These are phyloP conservation scores for Pyrenopolyporus hunteri DNA, from an alignment of 495 filamentous ascomycete species.

Conservation along the genomic window DNA sequence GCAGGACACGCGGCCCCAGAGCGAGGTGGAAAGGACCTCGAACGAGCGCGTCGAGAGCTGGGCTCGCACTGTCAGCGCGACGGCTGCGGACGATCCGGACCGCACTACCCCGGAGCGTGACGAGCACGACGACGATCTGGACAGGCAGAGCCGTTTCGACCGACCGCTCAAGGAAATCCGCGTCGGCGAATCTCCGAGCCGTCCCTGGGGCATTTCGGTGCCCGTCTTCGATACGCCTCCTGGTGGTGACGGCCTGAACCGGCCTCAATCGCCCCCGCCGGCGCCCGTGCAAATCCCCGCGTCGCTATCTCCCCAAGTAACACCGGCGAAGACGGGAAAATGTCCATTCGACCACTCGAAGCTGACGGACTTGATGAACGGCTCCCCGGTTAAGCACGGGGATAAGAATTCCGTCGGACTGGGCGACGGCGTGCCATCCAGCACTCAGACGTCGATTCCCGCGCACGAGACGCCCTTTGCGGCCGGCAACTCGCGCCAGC, in stretches of 20 bases:
- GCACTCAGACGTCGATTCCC: slow-evolving; percentile 35
- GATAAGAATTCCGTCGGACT: slow-evolving; percentile 32
- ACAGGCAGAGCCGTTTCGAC: slow-evolving; percentile 72
- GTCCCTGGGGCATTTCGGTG: slow-evolving; percentile 88
- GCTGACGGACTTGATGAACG: slow-evolving; percentile 37
- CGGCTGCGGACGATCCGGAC: slow-evolving; percentile 38
- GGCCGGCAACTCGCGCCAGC: slow-evolving; percentile 31
- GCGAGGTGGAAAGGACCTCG: slow-evolving; percentile 56
- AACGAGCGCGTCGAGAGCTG: slow-evolving; percentile 76
- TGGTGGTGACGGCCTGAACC: slow-evolving; percentile 34
- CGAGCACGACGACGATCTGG: slow-evolving; percentile 47
- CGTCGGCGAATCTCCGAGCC: slow-evolving; percentile 85
- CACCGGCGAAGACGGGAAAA: slow-evolving; percentile 40
- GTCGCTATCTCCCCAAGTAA: slow-evolving; percentile 28
- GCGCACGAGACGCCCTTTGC: slow-evolving; percentile 18
- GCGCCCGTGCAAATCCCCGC: slow-evolving; percentile 47
- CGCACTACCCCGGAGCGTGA: slow-evolving; percentile 44
- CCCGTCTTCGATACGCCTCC: slow-evolving; percentile 57
- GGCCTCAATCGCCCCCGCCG: slow-evolving; percentile 51
- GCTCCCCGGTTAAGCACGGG: slow-evolving; percentile 29
- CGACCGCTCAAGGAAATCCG: slow-evolving; percentile 80
- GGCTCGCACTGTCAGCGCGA: slow-evolving; percentile 71
- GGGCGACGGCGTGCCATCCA: slow-evolving; percentile 18
- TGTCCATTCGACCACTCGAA: slow-evolving; percentile 58
- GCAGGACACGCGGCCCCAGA: slow-evolving; percentile 55